Evolutionary conservation across 1,139 yeast species (phyloP).

Genomic region (Zhuliangozyma blackwelliae): DNA sequence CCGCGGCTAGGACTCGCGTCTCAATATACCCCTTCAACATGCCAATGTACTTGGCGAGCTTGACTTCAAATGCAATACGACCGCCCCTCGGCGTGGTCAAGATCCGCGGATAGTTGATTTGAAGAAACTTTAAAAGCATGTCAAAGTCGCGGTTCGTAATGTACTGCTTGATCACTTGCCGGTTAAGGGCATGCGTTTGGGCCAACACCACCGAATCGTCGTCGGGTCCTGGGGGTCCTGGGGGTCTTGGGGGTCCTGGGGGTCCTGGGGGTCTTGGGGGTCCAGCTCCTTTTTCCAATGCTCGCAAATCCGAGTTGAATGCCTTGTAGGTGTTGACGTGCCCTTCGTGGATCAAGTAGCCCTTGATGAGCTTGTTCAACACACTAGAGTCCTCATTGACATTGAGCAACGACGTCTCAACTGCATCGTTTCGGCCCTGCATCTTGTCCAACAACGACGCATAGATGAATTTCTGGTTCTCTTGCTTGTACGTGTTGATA

Average conservation of each 20-base stretch:
- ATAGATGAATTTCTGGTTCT: slow-evolving; percentile 16
- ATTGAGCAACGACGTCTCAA: slow-evolving; percentile 22
- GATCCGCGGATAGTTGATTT: slow-evolving; percentile 41
- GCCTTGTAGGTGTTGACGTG: slow-evolving; percentile 63
- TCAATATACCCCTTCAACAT: slow-evolving; percentile 22
- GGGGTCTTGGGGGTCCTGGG: no score
- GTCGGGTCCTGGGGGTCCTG: not conserved
- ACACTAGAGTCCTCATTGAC: slow-evolving; percentile 27
- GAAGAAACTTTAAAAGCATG: slow-evolving; percentile 39
- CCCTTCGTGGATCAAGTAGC: slow-evolving; percentile 73
- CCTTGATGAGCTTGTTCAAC: slow-evolving; percentile 56
- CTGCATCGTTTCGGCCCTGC: slow-evolving; percentile 4
- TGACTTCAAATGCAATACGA: slow-evolving; percentile 49
- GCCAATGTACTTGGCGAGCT: slow-evolving; percentile 46
- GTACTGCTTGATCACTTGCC: slow-evolving; percentile 49
- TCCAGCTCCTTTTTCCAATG: slow-evolving; percentile 13
- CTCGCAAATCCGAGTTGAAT: slow-evolving; percentile 42
- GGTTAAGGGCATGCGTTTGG: slow-evolving; percentile 37
- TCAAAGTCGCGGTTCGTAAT: slow-evolving; percentile 48
- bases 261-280: no score
- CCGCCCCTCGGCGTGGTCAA: slow-evolving; percentile 29
- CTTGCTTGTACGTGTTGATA: slow-evolving; percentile 41
- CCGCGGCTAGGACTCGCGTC: slow-evolving; percentile 12
- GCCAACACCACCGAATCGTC: slow-evolving; percentile 12
- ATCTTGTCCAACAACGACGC: slow-evolving; percentile 9